Evolutionary conservation across 192 early-diverging fungal species (phyloP).

Genomic region (Backusella sp.): DNA sequence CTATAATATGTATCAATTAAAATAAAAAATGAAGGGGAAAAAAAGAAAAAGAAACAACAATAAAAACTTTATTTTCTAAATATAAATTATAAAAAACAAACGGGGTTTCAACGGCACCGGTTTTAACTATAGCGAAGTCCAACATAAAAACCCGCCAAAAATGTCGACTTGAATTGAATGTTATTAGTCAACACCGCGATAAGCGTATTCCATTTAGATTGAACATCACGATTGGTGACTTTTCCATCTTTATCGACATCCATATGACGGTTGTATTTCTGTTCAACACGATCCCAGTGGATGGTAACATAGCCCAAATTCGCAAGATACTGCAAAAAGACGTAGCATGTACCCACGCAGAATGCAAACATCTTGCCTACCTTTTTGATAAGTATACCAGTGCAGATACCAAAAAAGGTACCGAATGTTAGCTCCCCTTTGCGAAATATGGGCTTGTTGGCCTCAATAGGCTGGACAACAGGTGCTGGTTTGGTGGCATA

Average conservation of each 20-base stretch:
- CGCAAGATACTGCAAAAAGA: conserved; percentile 37
- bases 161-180: conserved; percentile 50
- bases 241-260: conserved; percentile 43
- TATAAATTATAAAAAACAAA: not conserved
- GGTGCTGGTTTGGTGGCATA: not conserved
- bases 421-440: conserved; percentile 46
- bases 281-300: conserved; percentile 39
- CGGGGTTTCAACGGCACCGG: conserved; percentile 25
- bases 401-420: conserved; percentile 43
- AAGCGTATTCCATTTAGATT: conserved; percentile 33
- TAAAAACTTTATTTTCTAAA: not conserved
- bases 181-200: conserved; percentile 41
- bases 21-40: not conserved
- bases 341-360: conserved; percentile 39
- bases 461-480: not conserved
- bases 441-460: conserved; percentile 34
- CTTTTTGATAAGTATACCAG: conserved; percentile 47
- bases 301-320: conserved; percentile 37
- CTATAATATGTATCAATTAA: not conserved
- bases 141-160: conserved; percentile 41
- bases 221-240: conserved; percentile 35
- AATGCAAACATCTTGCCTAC: conserved; percentile 45
- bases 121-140: conserved; percentile 45
- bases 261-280: conserved; percentile 30
- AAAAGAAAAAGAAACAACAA: not conserved